Conservation (phyloP, 1,284 basidiomycete species). For the Cryptococcus deneoformans region DNA sequence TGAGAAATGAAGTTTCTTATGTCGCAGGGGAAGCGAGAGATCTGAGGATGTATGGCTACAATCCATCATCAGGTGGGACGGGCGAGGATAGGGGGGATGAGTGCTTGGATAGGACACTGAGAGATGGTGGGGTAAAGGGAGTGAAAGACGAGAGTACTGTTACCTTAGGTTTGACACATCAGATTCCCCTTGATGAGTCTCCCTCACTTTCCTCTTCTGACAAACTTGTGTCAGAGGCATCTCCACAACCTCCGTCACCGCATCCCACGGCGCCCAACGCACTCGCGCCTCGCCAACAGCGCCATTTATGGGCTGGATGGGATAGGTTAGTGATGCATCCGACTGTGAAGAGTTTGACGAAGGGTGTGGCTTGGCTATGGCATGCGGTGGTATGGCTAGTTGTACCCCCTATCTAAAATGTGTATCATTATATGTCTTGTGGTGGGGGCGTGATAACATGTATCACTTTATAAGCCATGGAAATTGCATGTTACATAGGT, state of each 20-base stretch:
- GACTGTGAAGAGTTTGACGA: slow-evolving; percentile 12
- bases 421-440: no score
- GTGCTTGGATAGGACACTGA: neutral
- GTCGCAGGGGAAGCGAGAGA: slow-evolving; percentile 39
- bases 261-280: slow-evolving; percentile 12
- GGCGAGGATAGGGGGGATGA: neutral
- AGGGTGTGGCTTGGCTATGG: slow-evolving; percentile 27
- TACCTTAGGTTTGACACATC: neutral
- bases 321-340: neutral
- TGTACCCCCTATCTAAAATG: neutral
- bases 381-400: slow-evolving; percentile 21
- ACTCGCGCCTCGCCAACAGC: slow-evolving; percentile 22
- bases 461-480: no score
- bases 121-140: neutral
- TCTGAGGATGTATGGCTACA: slow-evolving; percentile 27
- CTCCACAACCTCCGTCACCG: neutral
- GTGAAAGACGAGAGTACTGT: neutral
- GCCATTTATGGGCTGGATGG: neutral
- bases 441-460: no score
- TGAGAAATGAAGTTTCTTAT: slow-evolving; percentile 37
- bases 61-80: neutral
- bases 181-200: neutral
- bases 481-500: no score
- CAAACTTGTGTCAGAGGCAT: neutral
- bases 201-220: neutral